phyloP scores from a whole-genome alignment of 2,329 filamentous ascomycete species.

The Mariannaea elegans region DNA sequence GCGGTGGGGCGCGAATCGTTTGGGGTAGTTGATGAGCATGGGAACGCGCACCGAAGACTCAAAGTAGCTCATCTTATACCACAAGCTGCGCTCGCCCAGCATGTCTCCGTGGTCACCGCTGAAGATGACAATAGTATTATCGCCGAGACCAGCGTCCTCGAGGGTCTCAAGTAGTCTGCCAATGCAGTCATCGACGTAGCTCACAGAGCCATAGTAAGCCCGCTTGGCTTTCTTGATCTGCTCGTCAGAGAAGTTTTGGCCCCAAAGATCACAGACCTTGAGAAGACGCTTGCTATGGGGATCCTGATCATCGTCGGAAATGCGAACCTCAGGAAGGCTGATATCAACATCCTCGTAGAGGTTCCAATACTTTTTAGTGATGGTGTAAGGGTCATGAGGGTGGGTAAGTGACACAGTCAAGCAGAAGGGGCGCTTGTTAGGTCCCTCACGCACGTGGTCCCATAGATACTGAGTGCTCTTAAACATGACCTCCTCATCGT shows the following conservation, averaged over 20 bases:
- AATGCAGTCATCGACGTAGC: slow-evolving; percentile 93
- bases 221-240: slow-evolving; percentile 86
- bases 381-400: slow-evolving; percentile 94
- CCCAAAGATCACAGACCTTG: slow-evolving; percentile 87
- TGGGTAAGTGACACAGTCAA: slow-evolving; percentile 94
- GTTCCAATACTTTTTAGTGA: slow-evolving; percentile 94
- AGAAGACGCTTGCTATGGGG: slow-evolving; percentile 86
- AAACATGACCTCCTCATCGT: slow-evolving; percentile 96
- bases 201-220: slow-evolving; percentile 92
- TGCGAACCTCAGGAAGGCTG: slow-evolving; percentile 78
- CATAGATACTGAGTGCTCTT: slow-evolving; percentile 89
- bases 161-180: slow-evolving; percentile 82
- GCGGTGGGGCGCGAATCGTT: slow-evolving; percentile 76
- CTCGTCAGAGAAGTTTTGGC: slow-evolving; percentile 83
- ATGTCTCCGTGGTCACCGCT: slow-evolving; percentile 96
- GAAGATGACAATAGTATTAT: slow-evolving; percentile 92
- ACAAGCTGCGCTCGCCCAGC: slow-evolving; percentile 90
- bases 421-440: slow-evolving; percentile 79
- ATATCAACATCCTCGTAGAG: slow-evolving; percentile 90
- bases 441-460: slow-evolving; percentile 85
- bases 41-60: slow-evolving; percentile 91
- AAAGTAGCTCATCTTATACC: slow-evolving; percentile 99
- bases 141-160: slow-evolving; percentile 79
- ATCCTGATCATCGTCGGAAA: slow-evolving; percentile 84
- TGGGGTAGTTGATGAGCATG: slow-evolving; percentile 83